phyloP scores from a whole-genome alignment of 805 yeast genomes.

The Metschnikowia aberdeeniae region DNA sequence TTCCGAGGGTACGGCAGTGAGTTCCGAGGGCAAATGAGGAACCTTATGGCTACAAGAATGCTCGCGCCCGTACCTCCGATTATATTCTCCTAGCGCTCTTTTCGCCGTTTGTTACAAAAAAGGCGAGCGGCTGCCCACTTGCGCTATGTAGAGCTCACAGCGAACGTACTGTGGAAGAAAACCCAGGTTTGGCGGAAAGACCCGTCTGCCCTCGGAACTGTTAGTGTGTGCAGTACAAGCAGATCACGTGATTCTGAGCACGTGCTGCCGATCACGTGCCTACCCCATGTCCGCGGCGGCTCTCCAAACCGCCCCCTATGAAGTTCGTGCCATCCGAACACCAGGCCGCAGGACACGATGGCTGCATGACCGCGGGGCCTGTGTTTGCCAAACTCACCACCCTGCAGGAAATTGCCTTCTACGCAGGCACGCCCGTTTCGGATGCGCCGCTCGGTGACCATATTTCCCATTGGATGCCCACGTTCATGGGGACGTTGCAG shows the following conservation, averaged over 20 bases:
- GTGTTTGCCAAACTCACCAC: constrained; percentile 69
- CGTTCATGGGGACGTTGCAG: constrained; percentile 55
- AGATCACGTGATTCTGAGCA: too few species aligned
- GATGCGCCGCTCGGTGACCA: constrained; percentile 28
- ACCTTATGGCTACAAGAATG: too few species aligned
- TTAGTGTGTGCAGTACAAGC: too few species aligned
- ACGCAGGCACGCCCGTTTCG: constrained; percentile 34
- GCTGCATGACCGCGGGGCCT: constrained; percentile 63
- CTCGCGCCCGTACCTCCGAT: background rate
- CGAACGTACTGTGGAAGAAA: too few species aligned
- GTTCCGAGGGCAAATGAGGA: too few species aligned
- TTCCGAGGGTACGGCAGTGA: too few species aligned
- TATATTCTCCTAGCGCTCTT: background rate
- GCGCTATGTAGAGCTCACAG: too few species aligned
- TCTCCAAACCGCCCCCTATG: constrained; percentile 4
- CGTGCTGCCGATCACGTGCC: too few species aligned
- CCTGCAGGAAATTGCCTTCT: constrained; percentile 71
- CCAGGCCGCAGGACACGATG: constrained; percentile 93
- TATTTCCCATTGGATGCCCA: constrained; percentile 58
- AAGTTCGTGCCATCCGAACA: constrained; percentile 30
- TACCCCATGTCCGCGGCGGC: too few species aligned
- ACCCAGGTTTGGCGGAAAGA: too few species aligned
- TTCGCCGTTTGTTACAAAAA: background rate
- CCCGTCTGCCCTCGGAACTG: too few species aligned
- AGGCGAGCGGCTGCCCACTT: too few species aligned